phyloP scores from a whole-genome alignment of 2,329 filamentous ascomycete genomes.

The Fusarium sp. region DNA sequence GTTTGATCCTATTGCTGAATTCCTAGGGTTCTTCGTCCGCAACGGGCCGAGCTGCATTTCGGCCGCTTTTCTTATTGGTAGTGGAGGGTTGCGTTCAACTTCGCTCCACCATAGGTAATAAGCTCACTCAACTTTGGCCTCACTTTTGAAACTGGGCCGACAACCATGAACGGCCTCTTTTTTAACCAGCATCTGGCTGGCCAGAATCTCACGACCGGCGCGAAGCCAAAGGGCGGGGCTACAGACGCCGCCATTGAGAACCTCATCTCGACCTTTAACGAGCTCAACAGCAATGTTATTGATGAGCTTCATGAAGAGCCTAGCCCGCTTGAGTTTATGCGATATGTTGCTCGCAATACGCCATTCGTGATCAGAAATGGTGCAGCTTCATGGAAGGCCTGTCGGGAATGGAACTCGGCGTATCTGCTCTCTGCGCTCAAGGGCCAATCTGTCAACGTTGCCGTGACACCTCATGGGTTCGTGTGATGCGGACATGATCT shows the following conservation, averaged over 20 bases:
- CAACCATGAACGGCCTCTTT: slow-evolving; percentile 7
- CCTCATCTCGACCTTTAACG: slow-evolving; percentile 77
- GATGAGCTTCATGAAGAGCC: slow-evolving; percentile 74
- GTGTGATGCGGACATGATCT: slow-evolving; percentile 37
- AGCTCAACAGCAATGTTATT: slow-evolving; percentile 73
- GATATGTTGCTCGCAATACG: slow-evolving; percentile 78
- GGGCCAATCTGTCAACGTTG: slow-evolving; percentile 75
- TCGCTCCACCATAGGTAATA: slow-evolving; percentile 1
- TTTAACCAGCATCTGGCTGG: neutral
- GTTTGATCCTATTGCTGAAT: neutral
- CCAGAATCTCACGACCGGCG: neutral
- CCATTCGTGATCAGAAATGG: slow-evolving; percentile 79
- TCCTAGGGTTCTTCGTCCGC: neutral
- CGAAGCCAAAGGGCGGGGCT: neutral
- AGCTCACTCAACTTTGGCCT: neutral
- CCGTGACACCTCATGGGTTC: slow-evolving; percentile 81
- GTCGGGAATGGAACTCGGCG: slow-evolving; percentile 69
- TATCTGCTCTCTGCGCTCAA: slow-evolving; percentile 69
- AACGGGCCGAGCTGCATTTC: neutral
- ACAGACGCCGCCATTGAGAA: slow-evolving; percentile 48
- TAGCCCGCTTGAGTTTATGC: slow-evolving; percentile 83
- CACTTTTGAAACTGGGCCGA: neutral
- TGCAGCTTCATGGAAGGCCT: slow-evolving; percentile 73
- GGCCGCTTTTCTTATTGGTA: neutral
- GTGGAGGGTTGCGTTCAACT: neutral